Percentiles rank a stretch among this genome's conserved stretches.
Evolutionary conservation across 2,329 filamentous ascomycete genomes (phyloP).

Genomic region (Phaeosphaeriaceae sp.): DNA sequence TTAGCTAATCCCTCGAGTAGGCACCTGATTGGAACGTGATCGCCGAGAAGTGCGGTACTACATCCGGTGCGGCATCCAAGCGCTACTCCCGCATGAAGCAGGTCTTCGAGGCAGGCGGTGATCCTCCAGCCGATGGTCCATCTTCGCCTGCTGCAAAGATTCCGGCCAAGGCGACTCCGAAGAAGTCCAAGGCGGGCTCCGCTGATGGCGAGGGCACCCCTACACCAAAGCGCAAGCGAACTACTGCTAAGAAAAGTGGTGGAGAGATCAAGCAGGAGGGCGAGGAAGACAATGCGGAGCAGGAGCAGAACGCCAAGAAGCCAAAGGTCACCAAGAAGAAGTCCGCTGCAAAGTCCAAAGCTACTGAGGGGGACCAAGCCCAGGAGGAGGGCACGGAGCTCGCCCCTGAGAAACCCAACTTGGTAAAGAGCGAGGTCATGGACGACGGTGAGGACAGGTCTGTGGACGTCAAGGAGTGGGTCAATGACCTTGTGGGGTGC

Average conservation of each 20-base stretch:
- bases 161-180: slow-evolving; percentile 5
- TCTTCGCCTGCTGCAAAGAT: slow-evolving; percentile 4
- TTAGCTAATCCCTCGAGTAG: slow-evolving; percentile 5
- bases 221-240: slow-evolving; percentile 32
- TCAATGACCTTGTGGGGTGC: background rate
- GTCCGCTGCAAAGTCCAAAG: slow-evolving; percentile 6
- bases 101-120: slow-evolving; percentile 30
- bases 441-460: slow-evolving; percentile 5
- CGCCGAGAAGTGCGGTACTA: slow-evolving; percentile 34
- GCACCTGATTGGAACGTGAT: slow-evolving; percentile 37
- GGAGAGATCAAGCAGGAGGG: slow-evolving; percentile 4
- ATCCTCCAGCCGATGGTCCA: slow-evolving; percentile 4
- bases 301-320: slow-evolving; percentile 7
- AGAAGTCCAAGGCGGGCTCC: slow-evolving; percentile 6
- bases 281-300: slow-evolving; percentile 1
- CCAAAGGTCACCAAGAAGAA: slow-evolving; percentile 4
- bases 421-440: background rate
- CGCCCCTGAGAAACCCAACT: background rate
- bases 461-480: slow-evolving; percentile 13
- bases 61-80: slow-evolving; percentile 40
- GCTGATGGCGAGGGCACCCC: background rate
- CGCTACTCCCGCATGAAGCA: slow-evolving; percentile 43
- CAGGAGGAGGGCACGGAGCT: background rate
- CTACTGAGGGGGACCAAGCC: background rate
- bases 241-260: slow-evolving; percentile 10